Conservation (phyloP, 306 rosid species). For the Medicago arabica region DNA sequence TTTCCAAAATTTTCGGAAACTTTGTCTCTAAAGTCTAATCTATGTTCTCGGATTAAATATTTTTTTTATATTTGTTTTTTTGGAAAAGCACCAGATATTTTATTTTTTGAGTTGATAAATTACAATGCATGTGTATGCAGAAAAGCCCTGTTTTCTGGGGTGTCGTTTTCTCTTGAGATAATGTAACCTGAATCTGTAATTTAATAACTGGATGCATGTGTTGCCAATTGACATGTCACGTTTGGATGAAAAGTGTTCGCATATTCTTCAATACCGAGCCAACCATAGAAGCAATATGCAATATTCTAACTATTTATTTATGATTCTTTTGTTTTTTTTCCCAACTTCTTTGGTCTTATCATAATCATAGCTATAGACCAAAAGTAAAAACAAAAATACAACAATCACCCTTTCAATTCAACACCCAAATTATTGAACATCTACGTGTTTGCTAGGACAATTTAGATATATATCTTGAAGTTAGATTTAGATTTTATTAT, state of each 20-base stretch:
- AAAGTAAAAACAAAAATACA: slow-evolving; percentile 21
- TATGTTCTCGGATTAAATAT: too few species aligned
- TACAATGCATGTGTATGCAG: slow-evolving; percentile 2
- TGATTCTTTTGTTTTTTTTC: not conserved
- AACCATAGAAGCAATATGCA: slow-evolving; percentile 21
- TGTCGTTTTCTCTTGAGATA: slow-evolving; percentile 33
- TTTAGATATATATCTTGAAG: not conserved
- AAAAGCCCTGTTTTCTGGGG: slow-evolving; percentile 25
- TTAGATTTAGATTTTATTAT: not conserved
- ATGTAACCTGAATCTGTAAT: slow-evolving; percentile 32
- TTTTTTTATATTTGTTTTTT: too few species aligned
- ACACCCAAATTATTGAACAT: slow-evolving; percentile 36
- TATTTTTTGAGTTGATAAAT: not conserved
- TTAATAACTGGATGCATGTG: slow-evolving; percentile 39
- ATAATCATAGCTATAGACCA: slow-evolving; percentile 33
- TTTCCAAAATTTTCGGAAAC: slow-evolving; percentile 25
- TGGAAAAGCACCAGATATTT: too few species aligned
- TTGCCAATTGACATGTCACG: slow-evolving; percentile 38
- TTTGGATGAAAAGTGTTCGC: slow-evolving; percentile 23
- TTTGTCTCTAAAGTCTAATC: too few species aligned
- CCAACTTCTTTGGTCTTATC: slow-evolving; percentile 26
- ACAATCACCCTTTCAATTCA: slow-evolving; percentile 39
- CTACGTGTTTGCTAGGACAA: slow-evolving; percentile 22
- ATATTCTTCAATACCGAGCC: slow-evolving; percentile 34
- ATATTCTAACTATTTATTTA: not conserved